Conservation (phyloP, 1,139 yeast genomes). For the Meyerozyma athensensis region DNA sequence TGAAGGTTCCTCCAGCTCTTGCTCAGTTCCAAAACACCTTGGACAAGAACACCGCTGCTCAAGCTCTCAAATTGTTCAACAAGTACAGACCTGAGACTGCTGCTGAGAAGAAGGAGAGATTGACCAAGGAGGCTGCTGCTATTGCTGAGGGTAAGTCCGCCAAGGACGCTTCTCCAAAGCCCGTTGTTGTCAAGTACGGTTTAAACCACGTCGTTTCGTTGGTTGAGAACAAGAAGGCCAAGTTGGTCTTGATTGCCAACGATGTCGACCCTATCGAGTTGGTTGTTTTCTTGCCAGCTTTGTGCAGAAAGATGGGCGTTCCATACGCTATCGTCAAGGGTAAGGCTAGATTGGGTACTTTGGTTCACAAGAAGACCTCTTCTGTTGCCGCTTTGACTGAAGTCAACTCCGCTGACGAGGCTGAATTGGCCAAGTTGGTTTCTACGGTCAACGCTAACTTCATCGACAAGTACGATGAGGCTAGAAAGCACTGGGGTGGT, state of each 20-base stretch:
- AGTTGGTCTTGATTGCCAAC: slow-evolving; percentile 93
- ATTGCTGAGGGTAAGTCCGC: slow-evolving; percentile 96
- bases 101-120: slow-evolving; percentile 98
- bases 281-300: slow-evolving; percentile 93
- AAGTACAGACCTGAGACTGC: slow-evolving; percentile 97
- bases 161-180: slow-evolving; percentile 94
- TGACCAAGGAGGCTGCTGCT: slow-evolving; percentile 98
- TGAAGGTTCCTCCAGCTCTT: slow-evolving; percentile 15
- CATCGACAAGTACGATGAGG: slow-evolving; percentile 17
- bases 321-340: slow-evolving; percentile 18
- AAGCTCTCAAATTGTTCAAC: slow-evolving; percentile 93
- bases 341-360: slow-evolving; percentile 17
- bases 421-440: slow-evolving; percentile 16
- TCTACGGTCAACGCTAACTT: slow-evolving; percentile 17
- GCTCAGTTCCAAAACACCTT: slow-evolving; percentile 78
- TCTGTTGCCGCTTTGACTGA: slow-evolving; percentile 18
- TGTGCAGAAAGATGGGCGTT: slow-evolving; percentile 18
- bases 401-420: slow-evolving; percentile 14
- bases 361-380: slow-evolving; percentile 18
- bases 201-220: slow-evolving; percentile 96
- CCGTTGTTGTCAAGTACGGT: slow-evolving; percentile 94
- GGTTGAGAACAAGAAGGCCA: slow-evolving; percentile 96
- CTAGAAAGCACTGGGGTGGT: slow-evolving; percentile 18
- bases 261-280: slow-evolving; percentile 98
- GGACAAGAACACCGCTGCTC: slow-evolving; percentile 98